A percentile compares a stretch with the other conserved stretches of the same genome.
These are phyloP conservation scores for Penicillium glabrum DNA, from an alignment of 2,329 filamentous ascomycete species.

Conservation along the genomic window DNA sequence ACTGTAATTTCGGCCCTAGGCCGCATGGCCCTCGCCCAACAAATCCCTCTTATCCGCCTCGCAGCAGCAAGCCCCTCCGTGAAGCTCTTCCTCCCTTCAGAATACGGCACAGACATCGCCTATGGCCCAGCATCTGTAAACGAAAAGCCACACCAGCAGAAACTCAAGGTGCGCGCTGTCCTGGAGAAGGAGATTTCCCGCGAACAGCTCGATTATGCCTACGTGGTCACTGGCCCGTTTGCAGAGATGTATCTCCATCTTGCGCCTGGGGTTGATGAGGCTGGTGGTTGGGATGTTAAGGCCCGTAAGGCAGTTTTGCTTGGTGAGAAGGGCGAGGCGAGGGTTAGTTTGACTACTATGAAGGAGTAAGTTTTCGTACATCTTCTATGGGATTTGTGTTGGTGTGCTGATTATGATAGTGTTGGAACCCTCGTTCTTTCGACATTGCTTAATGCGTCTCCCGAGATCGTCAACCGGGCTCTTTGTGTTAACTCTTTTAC, in stretches of 20 bases:
- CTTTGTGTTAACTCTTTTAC: slow-evolving; percentile 73
- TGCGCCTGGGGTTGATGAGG: slow-evolving; percentile 35
- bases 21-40: slow-evolving; percentile 59
- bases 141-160: slow-evolving; percentile 69
- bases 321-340: slow-evolving; percentile 58
- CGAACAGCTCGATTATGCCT: slow-evolving; percentile 60
- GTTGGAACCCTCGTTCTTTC: slow-evolving; percentile 67
- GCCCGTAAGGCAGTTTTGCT: slow-evolving; percentile 61
- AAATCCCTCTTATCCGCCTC: slow-evolving; percentile 62
- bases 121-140: slow-evolving; percentile 57
- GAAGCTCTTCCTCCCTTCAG: slow-evolving; percentile 66
- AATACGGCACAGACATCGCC: slow-evolving; percentile 67
- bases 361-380: slow-evolving; percentile 56
- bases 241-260: slow-evolving; percentile 60
- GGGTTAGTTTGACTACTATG: slow-evolving; percentile 69
- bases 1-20: slow-evolving; percentile 67
- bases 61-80: slow-evolving; percentile 57
- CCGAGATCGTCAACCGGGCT: slow-evolving; percentile 55
- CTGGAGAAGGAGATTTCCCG: slow-evolving; percentile 52
- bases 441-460: slow-evolving; percentile 54
- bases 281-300: slow-evolving; percentile 61
- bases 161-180: slow-evolving; percentile 66
- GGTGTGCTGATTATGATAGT: slow-evolving; percentile 37
- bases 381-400: background rate
- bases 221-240: slow-evolving; percentile 70